Evolutionary conservation across 2,329 filamentous ascomycete species (phyloP).

Genomic region (Aspergillus sp.): DNA sequence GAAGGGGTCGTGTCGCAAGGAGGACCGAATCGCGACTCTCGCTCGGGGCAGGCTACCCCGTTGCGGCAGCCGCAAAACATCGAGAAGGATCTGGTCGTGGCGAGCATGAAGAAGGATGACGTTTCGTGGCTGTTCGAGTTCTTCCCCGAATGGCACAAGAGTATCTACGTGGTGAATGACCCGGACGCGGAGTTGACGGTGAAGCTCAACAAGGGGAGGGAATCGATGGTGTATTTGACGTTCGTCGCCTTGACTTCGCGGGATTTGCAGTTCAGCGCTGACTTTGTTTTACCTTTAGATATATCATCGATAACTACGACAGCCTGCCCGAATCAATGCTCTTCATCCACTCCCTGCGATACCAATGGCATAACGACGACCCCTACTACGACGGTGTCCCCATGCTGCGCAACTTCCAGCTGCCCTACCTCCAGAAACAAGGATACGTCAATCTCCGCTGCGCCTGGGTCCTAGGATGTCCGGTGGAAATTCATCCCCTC

Average conservation of each 20-base stretch:
- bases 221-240: constrained; percentile 47
- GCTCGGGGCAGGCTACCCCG: constrained; percentile 19
- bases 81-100: constrained; percentile 38
- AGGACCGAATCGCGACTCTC: constrained; percentile 14
- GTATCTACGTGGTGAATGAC: constrained; percentile 57
- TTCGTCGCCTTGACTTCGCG: constrained; percentile 20
- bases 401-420: constrained; percentile 49
- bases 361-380: constrained; percentile 53
- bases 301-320: constrained; percentile 46
- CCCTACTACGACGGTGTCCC: constrained; percentile 52
- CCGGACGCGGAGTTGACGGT: constrained; percentile 49
- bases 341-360: constrained; percentile 42
- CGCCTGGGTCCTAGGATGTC: constrained; percentile 54
- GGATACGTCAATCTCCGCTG: constrained; percentile 58
- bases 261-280: neutral
- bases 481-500: constrained; percentile 50
- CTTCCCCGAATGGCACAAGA: constrained; percentile 51
- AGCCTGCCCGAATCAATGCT: constrained; percentile 41
- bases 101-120: constrained; percentile 40
- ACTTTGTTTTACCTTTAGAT: constrained; percentile 25
- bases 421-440: constrained; percentile 48
- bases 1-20: constrained; percentile 11
- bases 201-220: constrained; percentile 43
- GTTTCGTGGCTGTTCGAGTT: constrained; percentile 40
- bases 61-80: constrained; percentile 14